Base-by-base conservation (phyloP, 2,329 filamentous ascomycete genomes). In the Colletotrichum salicis region DNA sequence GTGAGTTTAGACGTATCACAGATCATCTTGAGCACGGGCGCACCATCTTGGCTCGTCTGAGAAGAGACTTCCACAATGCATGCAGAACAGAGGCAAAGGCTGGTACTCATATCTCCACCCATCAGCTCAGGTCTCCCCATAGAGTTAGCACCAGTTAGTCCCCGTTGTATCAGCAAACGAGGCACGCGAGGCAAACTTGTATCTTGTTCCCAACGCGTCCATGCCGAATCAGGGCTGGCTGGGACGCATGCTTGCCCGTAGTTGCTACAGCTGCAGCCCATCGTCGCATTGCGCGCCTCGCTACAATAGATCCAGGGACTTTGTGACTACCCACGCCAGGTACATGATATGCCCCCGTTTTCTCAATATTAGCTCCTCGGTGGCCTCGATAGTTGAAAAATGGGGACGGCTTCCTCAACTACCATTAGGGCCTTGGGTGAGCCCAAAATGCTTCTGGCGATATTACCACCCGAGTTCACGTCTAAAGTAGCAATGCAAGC, bases 181-280 rank as follows among this genome's bases (percentile, higher is more conserved):
- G 33, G 27, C 56, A 29, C 37, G 24, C 19, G 27, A 27, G 45
- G 45, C 27, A 33, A 19, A 31, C 29, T 31, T n/a, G 29, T 33
- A 19, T 5, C 54, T 29, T 62, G 41, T 24, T 41, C 51, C n/a
- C 37, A 52, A n/a, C 35, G 15, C 57, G 29, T 33, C 63, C 48
- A 61, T 61, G 56, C 63, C 63, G 60, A 61, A 70, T 70, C 57
- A 22, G 61, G 67, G 60, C 27, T n/a, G 24, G 27, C 52, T 51
- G 57, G 51, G 48, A 56, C 11, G 35, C 55, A 55, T 27, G 29
- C 56, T 70, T 22, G 56, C 56, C 61, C 55, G 41, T 61, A 66
- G 63, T 70, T 67, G 67, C 67, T 61, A 45, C 31, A 67, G 67
- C 63, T 70, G 63, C 56, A 67, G 45, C 41, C 45, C 52, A 60